Evolutionary conservation across 2,329 filamentous ascomycete genomes (phyloP), one percentile per base, ranked within the genome.

Genomic region (Exophiala oligosperma): DNA sequence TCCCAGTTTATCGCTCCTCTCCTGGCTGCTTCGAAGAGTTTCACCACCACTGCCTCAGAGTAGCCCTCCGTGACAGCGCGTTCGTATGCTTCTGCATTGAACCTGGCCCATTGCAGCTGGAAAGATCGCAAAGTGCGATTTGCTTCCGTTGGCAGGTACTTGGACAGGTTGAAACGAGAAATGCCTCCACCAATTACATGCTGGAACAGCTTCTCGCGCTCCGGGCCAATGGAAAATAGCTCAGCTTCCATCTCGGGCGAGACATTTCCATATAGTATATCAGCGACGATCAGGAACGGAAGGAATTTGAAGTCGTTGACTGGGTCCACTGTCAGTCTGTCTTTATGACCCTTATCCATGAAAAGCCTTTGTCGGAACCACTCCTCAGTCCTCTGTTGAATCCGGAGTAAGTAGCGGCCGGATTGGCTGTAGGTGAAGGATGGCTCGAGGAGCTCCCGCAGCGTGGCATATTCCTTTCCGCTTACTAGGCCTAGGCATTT

Each of bases 401-500:
- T 28, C 26, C 21, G 17, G 12, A 12, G n/a, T 12, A 47, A 17
- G 44, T 47, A 47, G 12, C 11, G 17, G 12, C 12, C 12, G 3
- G 43, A 14, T 37, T 40, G 40, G 17, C 40, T 50, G 44, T 57
- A 60, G 14, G 24, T 41, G 51, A 72, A 72, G 2, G 68, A 56
- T 11, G 52, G 12, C 43, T 69, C 66, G 9, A 62, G 56, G 29
- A 60, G 60, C 2, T 59, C 46, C 9, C 67, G 64, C 1, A 75
- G 28, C 11, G 44, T 52, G 52, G 62, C 53, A 72, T 71, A 78
- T 23, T 69, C 54, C 2, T 61, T 24, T 1, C 64, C 59, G 43
- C 69, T 77, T 53, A 79, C 65, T 1, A 80, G 66, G 0, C 77
- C 77, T 0, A 80, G 53, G 59, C 78, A 80, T 48, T 71, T 55